Evolutionary conservation across 345 rosid species (phyloP).

Genomic region (Eucalyptus regnans): DNA sequence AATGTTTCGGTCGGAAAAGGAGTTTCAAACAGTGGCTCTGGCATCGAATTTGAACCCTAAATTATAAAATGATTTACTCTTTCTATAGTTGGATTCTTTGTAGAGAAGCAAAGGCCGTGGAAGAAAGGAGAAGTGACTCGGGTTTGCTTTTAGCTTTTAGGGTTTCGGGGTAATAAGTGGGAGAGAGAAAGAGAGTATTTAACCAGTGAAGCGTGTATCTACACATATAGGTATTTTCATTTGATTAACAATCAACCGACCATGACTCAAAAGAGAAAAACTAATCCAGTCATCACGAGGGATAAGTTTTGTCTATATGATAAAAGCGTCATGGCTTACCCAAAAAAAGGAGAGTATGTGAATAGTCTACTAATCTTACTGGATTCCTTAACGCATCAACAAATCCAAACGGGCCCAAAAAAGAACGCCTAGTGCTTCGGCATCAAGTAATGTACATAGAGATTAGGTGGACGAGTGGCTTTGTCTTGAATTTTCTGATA

Average conservation of each 20-base stretch:
- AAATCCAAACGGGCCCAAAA: background rate
- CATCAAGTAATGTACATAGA: background rate
- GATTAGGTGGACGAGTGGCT: background rate
- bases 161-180: background rate
- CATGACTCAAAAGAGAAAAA: background rate
- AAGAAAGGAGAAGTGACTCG: background rate
- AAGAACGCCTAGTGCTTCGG: background rate
- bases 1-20: background rate
- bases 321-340: background rate
- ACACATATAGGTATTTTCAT: background rate
- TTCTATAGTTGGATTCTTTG: background rate
- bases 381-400: background rate
- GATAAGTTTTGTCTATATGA: background rate
- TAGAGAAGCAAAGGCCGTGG: background rate
- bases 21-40: background rate
- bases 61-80: background rate
- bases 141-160: background rate
- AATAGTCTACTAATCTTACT: background rate
- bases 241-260: background rate
- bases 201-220: background rate
- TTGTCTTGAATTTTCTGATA: background rate
- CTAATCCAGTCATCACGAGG: background rate
- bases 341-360: background rate
- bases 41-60: background rate
- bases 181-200: background rate